Evolutionary conservation across 1,284 basidiomycete genomes (phyloP), one percentile per base, ranked within the genome.

Genomic region (Mycena sp.): DNA sequence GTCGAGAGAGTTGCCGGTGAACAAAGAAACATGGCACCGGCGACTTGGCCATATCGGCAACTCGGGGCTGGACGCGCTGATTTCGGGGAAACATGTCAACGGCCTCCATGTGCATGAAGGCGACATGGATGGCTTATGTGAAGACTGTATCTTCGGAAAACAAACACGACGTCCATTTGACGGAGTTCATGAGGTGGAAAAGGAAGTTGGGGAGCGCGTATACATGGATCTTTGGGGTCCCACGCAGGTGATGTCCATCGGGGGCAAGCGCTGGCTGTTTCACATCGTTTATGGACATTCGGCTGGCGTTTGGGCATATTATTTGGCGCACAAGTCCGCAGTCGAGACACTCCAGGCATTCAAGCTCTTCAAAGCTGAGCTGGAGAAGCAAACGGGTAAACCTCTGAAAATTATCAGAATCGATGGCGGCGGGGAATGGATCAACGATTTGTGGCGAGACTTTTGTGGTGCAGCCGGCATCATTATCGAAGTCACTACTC

Each of bases 381-480:
- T 60, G 1, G 65, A 67, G 48, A 58, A 25, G 10, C 57, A 64
- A 30, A 63, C 61, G 0, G 61, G 56, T 23, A 49, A 63, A 26
- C 9, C 6, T 12, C 9, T 67, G 0, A 63, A 59, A n/a, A 14
- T 12, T 3, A 43, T 68, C 0, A 41, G 53, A 3, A 35, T 58
- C 2, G 62, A 70, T 37, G 56, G 37, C 1, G 64, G 65, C 0
- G 16, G 57, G 1, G 64, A 70, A 46, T 69, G 58, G 56, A 38
- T 64, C 0, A 70, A 70, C 32, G 12, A 64, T 0, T 1, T 14
- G 0, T 68, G 67, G 67, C 5, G 28, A 0, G 23, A 37, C 3
- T 72, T 67, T 50, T 59, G 62, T 16, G n/a, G 14, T 3, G 44
- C 25, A 1, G 61, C 67, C 29, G 69, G 70, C 1, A 72, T 73